These are phyloP conservation scores for Calonectria honghensis DNA, from an alignment of 2,329 filamentous ascomycete species.

Conservation along the genomic window DNA sequence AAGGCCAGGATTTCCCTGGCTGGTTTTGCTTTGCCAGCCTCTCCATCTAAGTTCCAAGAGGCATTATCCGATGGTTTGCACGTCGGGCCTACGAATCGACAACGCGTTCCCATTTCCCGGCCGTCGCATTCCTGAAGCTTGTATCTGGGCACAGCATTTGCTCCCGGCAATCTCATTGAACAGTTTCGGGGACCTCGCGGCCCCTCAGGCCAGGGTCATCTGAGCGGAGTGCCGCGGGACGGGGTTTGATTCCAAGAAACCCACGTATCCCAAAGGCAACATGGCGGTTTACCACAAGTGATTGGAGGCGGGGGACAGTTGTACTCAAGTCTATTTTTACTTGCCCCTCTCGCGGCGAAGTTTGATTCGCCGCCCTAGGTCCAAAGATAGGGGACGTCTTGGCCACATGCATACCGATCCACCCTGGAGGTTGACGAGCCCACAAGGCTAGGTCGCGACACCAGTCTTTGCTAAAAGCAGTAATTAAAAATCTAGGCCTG, in stretches of 20 bases:
- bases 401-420: slow-evolving; percentile 24
- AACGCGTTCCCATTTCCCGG: slow-evolving; percentile 10
- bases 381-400: slow-evolving; percentile 18
- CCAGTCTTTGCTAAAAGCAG: slow-evolving; percentile 5
- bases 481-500: slow-evolving; percentile 14
- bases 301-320: neutral
- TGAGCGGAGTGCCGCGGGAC: slow-evolving; percentile 20
- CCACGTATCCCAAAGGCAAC: slow-evolving; percentile 2
- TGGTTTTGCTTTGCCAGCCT: neutral
- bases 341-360: neutral
- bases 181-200: slow-evolving; percentile 1
- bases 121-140: neutral
- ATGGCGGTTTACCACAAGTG: slow-evolving; percentile 7
- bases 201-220: slow-evolving; percentile 2
- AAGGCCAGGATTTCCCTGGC: neutral
- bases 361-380: slow-evolving; percentile 25
- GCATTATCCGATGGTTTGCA: neutral
- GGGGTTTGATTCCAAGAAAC: slow-evolving; percentile 14
- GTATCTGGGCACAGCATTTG: neutral
- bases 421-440: slow-evolving; percentile 21
- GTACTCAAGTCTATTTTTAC: slow-evolving; percentile 24
- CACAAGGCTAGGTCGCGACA: slow-evolving; percentile 24
- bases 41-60: neutral
- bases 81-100: neutral
- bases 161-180: neutral